Evolutionary conservation across 192 early-diverging fungal species (phyloP), one percentile per base, ranked within the genome.

Genomic region (Backusella parvicylindrica): DNA sequence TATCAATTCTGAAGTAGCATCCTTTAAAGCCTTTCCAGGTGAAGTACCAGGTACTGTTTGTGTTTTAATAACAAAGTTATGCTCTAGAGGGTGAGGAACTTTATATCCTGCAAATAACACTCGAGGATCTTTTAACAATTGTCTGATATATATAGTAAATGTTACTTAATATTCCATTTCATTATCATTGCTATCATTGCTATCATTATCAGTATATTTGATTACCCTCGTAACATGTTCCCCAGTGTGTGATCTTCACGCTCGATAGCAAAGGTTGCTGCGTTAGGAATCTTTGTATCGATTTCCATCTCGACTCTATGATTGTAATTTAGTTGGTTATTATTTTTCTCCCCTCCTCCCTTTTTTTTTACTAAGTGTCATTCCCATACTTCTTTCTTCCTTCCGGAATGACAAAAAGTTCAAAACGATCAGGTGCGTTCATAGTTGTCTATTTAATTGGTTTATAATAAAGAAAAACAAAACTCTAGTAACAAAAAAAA

Each of bases 211-310:
- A 21, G 26, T 70, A 47, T 70, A 16, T 41, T 43, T 47, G 7
- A 35, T 84, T 89, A 97, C 95, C 90, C 91, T 82, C 96, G 81
- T n/a, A 99, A 87, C 75, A 97, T 88, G 79, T 98, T 99, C 26
- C 92, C 98, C 2, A 99, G 82, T 18, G 97, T 99, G 78, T 99
- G 98, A 85, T 99, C 98, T 81, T 99, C 98, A 78, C 92, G 92
- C 50, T 95, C 88, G 49, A 99, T 90, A 50, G 88, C 91, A 81
- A 99, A 96, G 15, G 92, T 95, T 3, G 95, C 91, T 50, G 95
- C 95, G 78, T 99, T 99, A 18, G 94, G 92, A 81, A 99, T 92
- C 81, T 95, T 96, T 38, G 95, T 89, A 79, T 99, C 97, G 72
- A 89, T 91, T 23, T 86, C 83, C 78, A 96, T 93, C 13, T 87